phyloP scores from a whole-genome alignment of 1,284 basidiomycete genomes.

The Phylloboletellus chloephorus region DNA sequence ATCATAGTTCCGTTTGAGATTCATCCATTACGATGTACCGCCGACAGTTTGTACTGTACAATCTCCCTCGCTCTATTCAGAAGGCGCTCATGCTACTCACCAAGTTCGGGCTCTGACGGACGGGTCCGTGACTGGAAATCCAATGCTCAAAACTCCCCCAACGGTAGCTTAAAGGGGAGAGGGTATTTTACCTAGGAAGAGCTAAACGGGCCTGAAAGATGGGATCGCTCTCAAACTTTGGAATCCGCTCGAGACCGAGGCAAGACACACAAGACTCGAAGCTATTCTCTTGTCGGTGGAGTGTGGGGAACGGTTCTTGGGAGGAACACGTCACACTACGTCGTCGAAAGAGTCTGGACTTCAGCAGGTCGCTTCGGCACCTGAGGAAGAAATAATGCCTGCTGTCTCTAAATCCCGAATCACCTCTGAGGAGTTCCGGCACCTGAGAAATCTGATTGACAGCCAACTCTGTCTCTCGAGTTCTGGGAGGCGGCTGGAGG shows the following conservation, averaged over 20 bases:
- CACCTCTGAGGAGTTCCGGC: constrained; percentile 1
- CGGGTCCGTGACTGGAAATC: neutral
- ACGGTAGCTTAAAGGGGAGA: neutral
- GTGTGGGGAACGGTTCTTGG: neutral
- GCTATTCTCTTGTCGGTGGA: neutral
- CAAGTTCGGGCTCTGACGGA: neutral
- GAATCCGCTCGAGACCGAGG: constrained; percentile 7
- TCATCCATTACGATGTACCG: neutral
- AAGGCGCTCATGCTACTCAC: neutral
- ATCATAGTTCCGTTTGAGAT: too few relatives aligned
- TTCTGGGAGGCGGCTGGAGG: neutral
- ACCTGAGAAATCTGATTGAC: neutral
- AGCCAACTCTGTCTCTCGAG: neutral
- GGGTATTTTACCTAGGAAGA: neutral
- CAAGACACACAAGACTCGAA: neutral
- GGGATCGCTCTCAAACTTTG: constrained; percentile 4
- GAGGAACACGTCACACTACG: constrained; percentile 4
- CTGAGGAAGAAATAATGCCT: constrained; percentile 3
- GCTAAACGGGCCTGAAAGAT: neutral
- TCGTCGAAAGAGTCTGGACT: constrained; percentile 7
- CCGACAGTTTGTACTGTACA: neutral
- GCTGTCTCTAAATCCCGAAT: constrained; percentile 15
- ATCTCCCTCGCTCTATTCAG: neutral
- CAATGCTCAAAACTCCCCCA: neutral
- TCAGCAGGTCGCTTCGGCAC: neutral